phyloP scores from a whole-genome alignment of 2,329 filamentous ascomycete genomes.

The Ophiostoma sp. region DNA sequence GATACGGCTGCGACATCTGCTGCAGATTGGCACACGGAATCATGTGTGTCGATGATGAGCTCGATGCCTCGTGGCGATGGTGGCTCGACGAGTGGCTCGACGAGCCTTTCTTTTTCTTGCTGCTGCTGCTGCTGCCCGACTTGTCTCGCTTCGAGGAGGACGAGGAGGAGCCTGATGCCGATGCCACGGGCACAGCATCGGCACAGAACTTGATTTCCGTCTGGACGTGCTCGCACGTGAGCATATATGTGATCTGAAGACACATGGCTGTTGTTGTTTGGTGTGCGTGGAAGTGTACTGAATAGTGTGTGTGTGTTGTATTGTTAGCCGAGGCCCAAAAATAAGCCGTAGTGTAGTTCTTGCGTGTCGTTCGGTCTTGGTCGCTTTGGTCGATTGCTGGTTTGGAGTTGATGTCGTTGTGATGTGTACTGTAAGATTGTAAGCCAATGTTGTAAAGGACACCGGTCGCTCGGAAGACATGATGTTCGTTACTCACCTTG shows the following conservation, averaged over 20 bases:
- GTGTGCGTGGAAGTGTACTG: background rate
- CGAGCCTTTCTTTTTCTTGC: constrained; percentile 19
- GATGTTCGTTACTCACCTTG: too few relatives aligned
- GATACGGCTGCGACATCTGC: constrained; percentile 42
- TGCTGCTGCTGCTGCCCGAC: constrained; percentile 15
- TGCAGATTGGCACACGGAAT: constrained; percentile 41
- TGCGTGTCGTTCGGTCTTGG: too few relatives aligned
- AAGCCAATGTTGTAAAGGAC: too few relatives aligned
- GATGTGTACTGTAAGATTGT: too few relatives aligned
- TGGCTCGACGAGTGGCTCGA: constrained; percentile 3
- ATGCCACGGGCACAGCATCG: constrained; percentile 32
- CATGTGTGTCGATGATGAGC: constrained; percentile 24
- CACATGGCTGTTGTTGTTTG: constrained; percentile 40
- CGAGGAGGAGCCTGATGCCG: background rate
- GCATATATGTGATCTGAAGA: constrained; percentile 45
- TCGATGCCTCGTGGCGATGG: constrained; percentile 20
- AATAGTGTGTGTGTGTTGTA: background rate
- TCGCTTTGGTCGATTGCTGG: too few relatives aligned
- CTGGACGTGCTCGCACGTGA: constrained; percentile 48
- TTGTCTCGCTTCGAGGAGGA: constrained; percentile 11
- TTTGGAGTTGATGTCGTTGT: too few relatives aligned
- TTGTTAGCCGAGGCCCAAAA: background rate
- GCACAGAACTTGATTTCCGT: constrained; percentile 43
- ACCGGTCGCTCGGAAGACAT: too few relatives aligned
- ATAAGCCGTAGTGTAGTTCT: background rate